Base-by-base conservation (phyloP, 2,329 filamentous ascomycete species). In the Furcasterigmium furcatum region DNA sequence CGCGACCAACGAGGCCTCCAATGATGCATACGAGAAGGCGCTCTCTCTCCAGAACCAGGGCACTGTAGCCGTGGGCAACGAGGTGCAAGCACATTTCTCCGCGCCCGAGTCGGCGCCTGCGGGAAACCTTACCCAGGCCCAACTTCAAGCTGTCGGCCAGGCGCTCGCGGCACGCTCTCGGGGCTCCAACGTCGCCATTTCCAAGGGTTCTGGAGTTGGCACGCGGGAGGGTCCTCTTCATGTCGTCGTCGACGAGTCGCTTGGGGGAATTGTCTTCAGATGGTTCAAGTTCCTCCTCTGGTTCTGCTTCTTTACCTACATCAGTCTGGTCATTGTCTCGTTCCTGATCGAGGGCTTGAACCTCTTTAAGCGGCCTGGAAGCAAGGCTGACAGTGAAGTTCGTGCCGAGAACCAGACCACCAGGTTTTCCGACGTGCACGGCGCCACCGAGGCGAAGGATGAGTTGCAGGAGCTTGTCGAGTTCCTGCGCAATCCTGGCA, bases 371-470 rank as follows among this genome's bases (percentile, higher is more conserved):
- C 91, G 90, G 49, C 84, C 91, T 9, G 82, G 85, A 12, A 84
- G 83, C 43, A 80, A 77, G 60, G 80, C 85, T 46, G 84, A 84
- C 55, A 88, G 87, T 49, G 91, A 99, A 68, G 91, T 91, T 50
- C 92, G 95, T 64, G 86, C 94, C 8, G 89, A 97, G 65, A 85
- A 91, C 57, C 94, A 99, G 64, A 96, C 81, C 47, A 91, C 91
- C 18, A 84, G 88, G 39, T 99, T 99, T 71, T 79, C 78, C 47
- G 94, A 99, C 63, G 94, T 99, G 7, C 94, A 99, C 62, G 94
- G 94, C 43, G 97, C 92, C 55, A 91, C 97, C 53, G 95, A 99
- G 68, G 94, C 94, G 52, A 99, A 97, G 72, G 95, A 99, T 58
- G 94, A 99, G 66, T 80, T 99, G 4, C 88, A 95, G 66, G 94